A percentile compares a stretch with the other conserved stretches of the same genome.
phyloP scores from a whole-genome alignment of 2,329 filamentous ascomycete species.

The Neopestalotiopsis sp. region DNA sequence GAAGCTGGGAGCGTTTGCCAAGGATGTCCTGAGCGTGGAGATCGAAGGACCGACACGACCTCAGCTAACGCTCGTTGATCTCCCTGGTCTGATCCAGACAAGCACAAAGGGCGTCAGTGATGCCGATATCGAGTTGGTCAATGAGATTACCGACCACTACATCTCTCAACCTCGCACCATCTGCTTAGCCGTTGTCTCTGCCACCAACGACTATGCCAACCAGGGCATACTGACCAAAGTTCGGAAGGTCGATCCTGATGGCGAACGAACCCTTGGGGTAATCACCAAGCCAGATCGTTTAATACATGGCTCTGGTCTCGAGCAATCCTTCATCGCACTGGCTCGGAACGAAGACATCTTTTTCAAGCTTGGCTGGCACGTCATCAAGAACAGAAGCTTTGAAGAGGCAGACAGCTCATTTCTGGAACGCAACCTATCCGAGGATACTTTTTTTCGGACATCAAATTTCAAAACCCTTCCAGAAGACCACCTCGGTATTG shows the following conservation, averaged over 20 bases:
- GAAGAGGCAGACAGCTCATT: constrained; percentile 18
- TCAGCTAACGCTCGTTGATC: constrained; percentile 34
- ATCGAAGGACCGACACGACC: constrained; percentile 21
- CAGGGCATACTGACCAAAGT: constrained; percentile 5
- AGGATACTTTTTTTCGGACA: not conserved
- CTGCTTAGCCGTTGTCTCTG: constrained; percentile 21
- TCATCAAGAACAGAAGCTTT: constrained; percentile 44
- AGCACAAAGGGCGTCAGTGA: constrained; percentile 29
- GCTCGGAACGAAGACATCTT: constrained; percentile 45
- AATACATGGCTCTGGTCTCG: constrained; percentile 27
- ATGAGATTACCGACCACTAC: constrained; percentile 40
- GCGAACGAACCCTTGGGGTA: not conserved
- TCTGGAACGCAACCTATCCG: constrained; percentile 12
- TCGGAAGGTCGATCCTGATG: not conserved
- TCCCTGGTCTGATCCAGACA: constrained; percentile 38
- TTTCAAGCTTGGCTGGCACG: constrained; percentile 55
- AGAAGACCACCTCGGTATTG: not conserved
- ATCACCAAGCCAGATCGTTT: not conserved
- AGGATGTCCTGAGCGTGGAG: constrained; percentile 22
- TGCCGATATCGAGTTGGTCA: constrained; percentile 30
- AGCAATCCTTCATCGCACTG: constrained; percentile 41
- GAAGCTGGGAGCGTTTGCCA: not conserved
- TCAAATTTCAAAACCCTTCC: not conserved
- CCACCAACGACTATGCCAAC: not conserved
- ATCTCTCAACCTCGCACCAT: constrained; percentile 37